Base-by-base conservation (phyloP, 164 flowering plant genomes). In the Malania oleifera region DNA sequence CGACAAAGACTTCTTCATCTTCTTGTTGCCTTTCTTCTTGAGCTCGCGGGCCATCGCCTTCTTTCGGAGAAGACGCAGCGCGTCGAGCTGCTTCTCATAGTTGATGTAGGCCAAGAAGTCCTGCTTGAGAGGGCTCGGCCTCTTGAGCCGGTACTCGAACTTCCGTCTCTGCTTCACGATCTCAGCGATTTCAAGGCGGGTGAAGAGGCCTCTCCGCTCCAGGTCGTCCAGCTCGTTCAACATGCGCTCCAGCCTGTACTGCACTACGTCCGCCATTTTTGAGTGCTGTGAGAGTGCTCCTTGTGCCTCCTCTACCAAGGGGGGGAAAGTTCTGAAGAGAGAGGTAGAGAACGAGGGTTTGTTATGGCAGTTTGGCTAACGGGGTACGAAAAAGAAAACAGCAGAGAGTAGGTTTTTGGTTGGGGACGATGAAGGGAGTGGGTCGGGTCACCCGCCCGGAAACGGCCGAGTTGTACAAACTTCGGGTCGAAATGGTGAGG, bases 211-310 rank as follows among this genome's bases (percentile, higher is more conserved):
- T 18, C 85, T 76, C 9, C 62, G 64, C 62, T 87, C 90, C 12
- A 92, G 70, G 84, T 86, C 96, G 28, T 89, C 95, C 40, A 89
- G 78, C 77, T 92, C 96, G 29, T 75, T 59, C 57, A 77, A 66
- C 91, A 84, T 89, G 47, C 83, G 82, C 86, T 89, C 98, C 5
- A 87, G 76, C 54, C 78, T 73, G 78, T 63, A 80, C 67, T 87
- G 98, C 13, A 89, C 96, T 14, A 79, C 89, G 85, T 92, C 97
- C 74, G 93, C 96, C 96, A 92, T 92, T 49, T 66, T 73, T 56
- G 57, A 45, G 46, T 1, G 25, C 43, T 28, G 35, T 15, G 13
- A 0, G 52, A 10, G n/a, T n/a, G n/a, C n/a, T n/a, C n/a, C n/a
- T n/a, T n/a, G n/a, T n/a, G n/a, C n/a, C n/a, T n/a, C n/a, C n/a